Conservation (phyloP, 2,329 filamentous ascomycete species). For the Thielaviopsis ethacetica region DNA sequence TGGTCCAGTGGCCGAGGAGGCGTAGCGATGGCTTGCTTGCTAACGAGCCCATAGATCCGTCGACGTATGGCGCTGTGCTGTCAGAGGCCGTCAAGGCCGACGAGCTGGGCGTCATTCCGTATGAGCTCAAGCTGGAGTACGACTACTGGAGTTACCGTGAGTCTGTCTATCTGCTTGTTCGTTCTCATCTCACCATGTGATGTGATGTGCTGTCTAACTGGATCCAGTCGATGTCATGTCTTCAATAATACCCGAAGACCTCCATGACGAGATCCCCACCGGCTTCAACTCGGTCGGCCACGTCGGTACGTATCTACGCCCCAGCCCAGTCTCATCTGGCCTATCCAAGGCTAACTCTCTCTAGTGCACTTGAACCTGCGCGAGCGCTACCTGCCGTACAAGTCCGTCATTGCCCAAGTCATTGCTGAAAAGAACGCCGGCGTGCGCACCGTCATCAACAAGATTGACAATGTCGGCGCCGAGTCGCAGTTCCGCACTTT, state of each 20-base stretch:
- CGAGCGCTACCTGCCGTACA: constrained; percentile 70
- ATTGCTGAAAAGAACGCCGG: constrained; percentile 75
- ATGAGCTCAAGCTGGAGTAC: constrained; percentile 62
- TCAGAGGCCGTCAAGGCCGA: constrained; percentile 50
- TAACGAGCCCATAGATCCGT: constrained; percentile 34
- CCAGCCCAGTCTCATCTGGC: neutral
- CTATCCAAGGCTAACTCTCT: constrained; percentile 10
- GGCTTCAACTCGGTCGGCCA: constrained; percentile 85
- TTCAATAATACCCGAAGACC: constrained; percentile 63
- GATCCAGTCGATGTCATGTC: constrained; percentile 60
- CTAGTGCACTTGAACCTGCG: constrained; percentile 80
- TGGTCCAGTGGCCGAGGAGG: neutral
- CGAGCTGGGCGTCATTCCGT: constrained; percentile 57
- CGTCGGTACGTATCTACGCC: constrained; percentile 40
- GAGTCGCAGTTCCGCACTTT: constrained; percentile 85
- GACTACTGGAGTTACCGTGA: constrained; percentile 71
- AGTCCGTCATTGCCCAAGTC: constrained; percentile 68
- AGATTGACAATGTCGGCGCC: constrained; percentile 72
- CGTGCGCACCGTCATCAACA: constrained; percentile 88
- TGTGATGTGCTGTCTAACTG: constrained; percentile 13
- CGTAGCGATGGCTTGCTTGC: neutral
- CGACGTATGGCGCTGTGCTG: constrained; percentile 61
- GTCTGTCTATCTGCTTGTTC: no score
- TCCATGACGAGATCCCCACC: constrained; percentile 64
- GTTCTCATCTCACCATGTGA: neutral